Conservation (phyloP, 768 basidiomycete species). For the Lanmaoa pseudosensibilis region DNA sequence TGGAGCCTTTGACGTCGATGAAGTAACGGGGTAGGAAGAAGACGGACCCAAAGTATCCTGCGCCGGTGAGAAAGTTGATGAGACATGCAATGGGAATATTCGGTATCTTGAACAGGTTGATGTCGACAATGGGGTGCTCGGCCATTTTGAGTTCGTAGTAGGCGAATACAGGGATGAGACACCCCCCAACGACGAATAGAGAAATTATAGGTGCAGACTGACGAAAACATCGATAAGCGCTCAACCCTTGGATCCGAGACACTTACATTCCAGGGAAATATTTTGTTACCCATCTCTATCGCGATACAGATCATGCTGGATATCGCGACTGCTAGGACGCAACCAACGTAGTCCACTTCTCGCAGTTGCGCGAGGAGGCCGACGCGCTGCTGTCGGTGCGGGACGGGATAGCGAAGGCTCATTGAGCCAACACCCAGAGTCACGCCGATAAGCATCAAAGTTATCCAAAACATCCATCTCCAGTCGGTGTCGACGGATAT, state of each 20-base stretch:
- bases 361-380: constrained; percentile 34
- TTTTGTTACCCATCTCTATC: constrained; percentile 41
- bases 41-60: constrained; percentile 38
- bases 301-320: constrained; percentile 37
- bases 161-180: constrained; percentile 36
- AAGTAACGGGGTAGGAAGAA: constrained; percentile 42
- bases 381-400: constrained; percentile 30
- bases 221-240: constrained; percentile 3
- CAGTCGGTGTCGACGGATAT: constrained; percentile 44
- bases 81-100: constrained; percentile 38
- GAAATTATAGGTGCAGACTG: constrained; percentile 32
- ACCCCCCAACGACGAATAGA: constrained; percentile 30
- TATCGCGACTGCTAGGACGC: constrained; percentile 31
- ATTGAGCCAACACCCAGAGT: constrained; percentile 29
- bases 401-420: constrained; percentile 35
- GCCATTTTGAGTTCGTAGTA: constrained; percentile 36
- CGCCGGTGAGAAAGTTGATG: constrained; percentile 40
- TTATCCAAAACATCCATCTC: constrained; percentile 51
- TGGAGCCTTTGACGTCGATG: constrained; percentile 37
- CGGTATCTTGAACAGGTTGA: constrained; percentile 33
- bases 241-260: background rate
- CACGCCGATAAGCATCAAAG: constrained; percentile 33
- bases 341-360: constrained; percentile 37
- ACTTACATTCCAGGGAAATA: constrained; percentile 36
- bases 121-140: constrained; percentile 35